Evolutionary conservation across 192 early-diverging fungal genomes (phyloP), one percentile per base, ranked within the genome.

Genomic region (Backusella tuberculispora): DNA sequence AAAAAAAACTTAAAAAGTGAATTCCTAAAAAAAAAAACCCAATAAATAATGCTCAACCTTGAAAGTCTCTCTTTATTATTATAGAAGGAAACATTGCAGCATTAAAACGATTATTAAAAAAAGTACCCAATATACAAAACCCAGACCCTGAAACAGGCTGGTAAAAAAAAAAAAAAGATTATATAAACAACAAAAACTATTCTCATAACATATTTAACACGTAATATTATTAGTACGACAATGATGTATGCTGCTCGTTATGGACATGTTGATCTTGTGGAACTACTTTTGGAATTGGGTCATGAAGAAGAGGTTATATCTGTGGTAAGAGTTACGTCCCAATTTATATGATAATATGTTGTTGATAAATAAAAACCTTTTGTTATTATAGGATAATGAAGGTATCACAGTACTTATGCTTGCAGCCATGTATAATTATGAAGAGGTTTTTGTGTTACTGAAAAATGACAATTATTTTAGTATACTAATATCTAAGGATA

Each of bases 241-340:
- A 64, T 83, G 19, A 74, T 83, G 72, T 76, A 76, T 65, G 81
- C 81, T 10, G 72, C 81, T 8, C 45, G 64, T 42, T 47, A 79
- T 68, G 78, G 78, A 6, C 74, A 83, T 46, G 47, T 76, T 8
- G 81, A 83, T 15, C 68, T 83, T 42, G 81, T 79, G 3, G 66
- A 79, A 5, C 66, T 73, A 12, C 37, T 83, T 19, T 69, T 83
- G 7, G 74, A 76, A 15, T 73, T 73, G 15, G 74, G 74, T 7
- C 81, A 83, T 74, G 81, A 83, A 63, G 81, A 83, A 8, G 73
- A 83, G 42, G 72, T 66, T 15, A 79, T 83, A 44, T 83, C 81
- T 19, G 60, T 83, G 71, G 81, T 83, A 76, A 68, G 47, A 14
- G 21, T 14, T 50, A 4, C n/a, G 4, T 50, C 0, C 6, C 19